A percentile compares a stretch with the other conserved stretches of the same genome.
phyloP scores from a whole-genome alignment of 2,329 filamentous ascomycete genomes.

The Apiospora phragmitis region DNA sequence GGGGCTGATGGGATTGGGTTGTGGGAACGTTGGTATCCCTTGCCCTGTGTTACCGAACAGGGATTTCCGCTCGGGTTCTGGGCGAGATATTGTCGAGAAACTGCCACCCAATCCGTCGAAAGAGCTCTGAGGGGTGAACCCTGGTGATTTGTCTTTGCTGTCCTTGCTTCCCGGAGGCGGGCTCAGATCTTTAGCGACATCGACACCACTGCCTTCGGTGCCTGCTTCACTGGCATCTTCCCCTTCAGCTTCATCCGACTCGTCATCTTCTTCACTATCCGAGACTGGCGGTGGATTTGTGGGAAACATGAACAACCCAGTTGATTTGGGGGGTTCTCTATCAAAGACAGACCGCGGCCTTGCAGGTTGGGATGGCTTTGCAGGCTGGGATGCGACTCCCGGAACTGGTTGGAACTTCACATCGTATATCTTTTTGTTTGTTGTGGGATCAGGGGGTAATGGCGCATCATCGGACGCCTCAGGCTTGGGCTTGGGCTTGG shows the following conservation, averaged over 20 bases:
- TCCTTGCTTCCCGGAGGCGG: slow-evolving; percentile 43
- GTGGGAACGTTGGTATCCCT: slow-evolving; percentile 55
- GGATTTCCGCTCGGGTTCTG: slow-evolving; percentile 43
- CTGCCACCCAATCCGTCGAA: slow-evolving; percentile 50
- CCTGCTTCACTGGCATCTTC: slow-evolving; percentile 47
- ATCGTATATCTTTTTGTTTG: slow-evolving; percentile 31
- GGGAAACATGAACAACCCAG: slow-evolving; percentile 30
- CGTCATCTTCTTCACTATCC: slow-evolving; percentile 38
- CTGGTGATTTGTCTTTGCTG: slow-evolving; percentile 44
- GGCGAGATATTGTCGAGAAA: slow-evolving; percentile 47
- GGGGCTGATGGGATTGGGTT: slow-evolving; percentile 57
- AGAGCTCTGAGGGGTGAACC: slow-evolving; percentile 59
- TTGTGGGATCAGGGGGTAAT: slow-evolving; percentile 40
- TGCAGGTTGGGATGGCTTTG: not conserved
- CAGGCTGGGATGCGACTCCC: not conserved
- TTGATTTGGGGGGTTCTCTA: slow-evolving; percentile 2
- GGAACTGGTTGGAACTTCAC: slow-evolving; percentile 26
- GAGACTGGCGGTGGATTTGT: slow-evolving; percentile 30
- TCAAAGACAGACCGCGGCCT: slow-evolving; percentile 14
- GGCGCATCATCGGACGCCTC: slow-evolving; percentile 35
- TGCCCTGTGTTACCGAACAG: slow-evolving; percentile 57
- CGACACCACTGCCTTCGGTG: slow-evolving; percentile 61
- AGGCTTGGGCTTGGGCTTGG: slow-evolving; percentile 20
- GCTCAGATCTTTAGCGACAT: slow-evolving; percentile 65
- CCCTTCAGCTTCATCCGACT: slow-evolving; percentile 46